Percentiles rank a stretch among this genome's conserved stretches.
Evolutionary conservation across 805 yeast species (phyloP).

Genomic region (Tetrapisispora namnaoensis): DNA sequence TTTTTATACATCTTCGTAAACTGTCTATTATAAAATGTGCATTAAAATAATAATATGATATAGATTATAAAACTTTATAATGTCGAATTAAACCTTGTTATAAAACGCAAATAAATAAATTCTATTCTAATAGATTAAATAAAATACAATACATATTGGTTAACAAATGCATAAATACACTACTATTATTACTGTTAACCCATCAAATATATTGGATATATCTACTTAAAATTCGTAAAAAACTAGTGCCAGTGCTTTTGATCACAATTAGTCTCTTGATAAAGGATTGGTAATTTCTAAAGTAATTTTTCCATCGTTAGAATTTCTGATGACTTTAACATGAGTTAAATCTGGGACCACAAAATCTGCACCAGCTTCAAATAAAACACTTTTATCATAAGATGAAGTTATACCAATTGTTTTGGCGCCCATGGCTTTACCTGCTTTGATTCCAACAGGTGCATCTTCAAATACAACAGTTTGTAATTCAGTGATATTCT

Average conservation of each 20-base stretch:
- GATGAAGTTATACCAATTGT: constrained; percentile 70
- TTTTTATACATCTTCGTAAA: background rate
- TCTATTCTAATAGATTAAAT: too few species aligned
- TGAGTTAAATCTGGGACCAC: constrained; percentile 54
- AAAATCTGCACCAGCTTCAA: constrained; percentile 64
- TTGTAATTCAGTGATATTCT: constrained; percentile 12
- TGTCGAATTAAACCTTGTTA: background rate
- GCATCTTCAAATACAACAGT: constrained; percentile 76
- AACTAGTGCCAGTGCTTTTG: too few species aligned
- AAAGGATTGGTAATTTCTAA: constrained; percentile 10
- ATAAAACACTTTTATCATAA: constrained; percentile 51
- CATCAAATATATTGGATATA: too few species aligned
- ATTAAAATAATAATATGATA: background rate
- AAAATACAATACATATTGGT: too few species aligned
- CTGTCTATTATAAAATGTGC: constrained; percentile 1
- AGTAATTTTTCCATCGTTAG: constrained; percentile 6
- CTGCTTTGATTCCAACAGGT: constrained; percentile 70
- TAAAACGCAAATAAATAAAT: background rate
- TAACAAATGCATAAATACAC: too few species aligned
- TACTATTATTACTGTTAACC: too few species aligned
- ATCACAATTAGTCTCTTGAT: background rate
- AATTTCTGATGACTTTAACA: constrained; percentile 9
- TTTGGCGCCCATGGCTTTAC: constrained; percentile 63
- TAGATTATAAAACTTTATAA: background rate
- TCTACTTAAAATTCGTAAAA: too few species aligned